Base-by-base conservation (phyloP, 345 rosid genomes). In the Eucalyptus cladocalyx region DNA sequence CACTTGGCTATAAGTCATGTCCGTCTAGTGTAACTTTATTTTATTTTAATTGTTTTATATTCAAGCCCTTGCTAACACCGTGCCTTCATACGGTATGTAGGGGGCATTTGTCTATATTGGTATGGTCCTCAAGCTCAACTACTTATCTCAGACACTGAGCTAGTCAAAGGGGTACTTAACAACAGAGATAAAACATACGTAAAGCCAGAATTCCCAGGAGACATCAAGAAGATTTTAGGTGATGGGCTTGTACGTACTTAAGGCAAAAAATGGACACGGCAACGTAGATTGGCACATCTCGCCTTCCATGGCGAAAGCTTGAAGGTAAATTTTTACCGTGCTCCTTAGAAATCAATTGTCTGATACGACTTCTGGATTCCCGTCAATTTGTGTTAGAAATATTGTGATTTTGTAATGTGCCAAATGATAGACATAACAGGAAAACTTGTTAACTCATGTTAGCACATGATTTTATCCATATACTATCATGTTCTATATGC, bases 291-390 rank as follows among this genome's bases (percentile, higher is more conserved):
- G 43, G 94, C 95, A 42, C 92, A 91, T 87, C 90, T 90, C 32
- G 93, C 94, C 54, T 95, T 95, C 89, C 94, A 92, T 91, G 92
- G 92, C 4, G 94, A 95, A 62, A 87, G 91, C 90, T 89, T 95
- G 88, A 93, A 90, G 86, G 94, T 92, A 91, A 49, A 34, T 2
- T 65, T 30, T 30, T 15, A n/a, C 8, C 6, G 10, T 30, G 37
- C 37, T 65, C 37, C 37, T 65, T n/a, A n/a, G 37, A 65, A 65
- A 14, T 65, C 72, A 15, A 65, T 14, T 34, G 9, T 65, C 18
- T 2, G 5, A 15, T 5, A 65, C 16, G 37, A 65, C 4, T 1
- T 30, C 10, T 14, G 9, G 37, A 30, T 65, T 65, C 9, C 19
- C 9, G 5, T n/a, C 72, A 65, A n/a, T n/a, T 7, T 30, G 9